phyloP scores from a whole-genome alignment of 257 asterid genomes.

The Haberlea rhodopensis region DNA sequence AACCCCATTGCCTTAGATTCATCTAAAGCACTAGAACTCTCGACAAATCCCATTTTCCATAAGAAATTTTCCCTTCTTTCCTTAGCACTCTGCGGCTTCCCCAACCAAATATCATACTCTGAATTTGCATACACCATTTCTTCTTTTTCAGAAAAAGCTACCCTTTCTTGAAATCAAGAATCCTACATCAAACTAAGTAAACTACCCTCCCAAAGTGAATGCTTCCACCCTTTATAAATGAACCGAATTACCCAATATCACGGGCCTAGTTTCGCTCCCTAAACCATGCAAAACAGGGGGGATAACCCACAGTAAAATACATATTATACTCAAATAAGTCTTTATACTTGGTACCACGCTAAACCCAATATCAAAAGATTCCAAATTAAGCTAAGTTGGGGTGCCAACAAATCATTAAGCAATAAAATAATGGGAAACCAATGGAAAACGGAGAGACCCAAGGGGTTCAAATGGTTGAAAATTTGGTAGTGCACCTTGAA shows the following conservation, averaged over 20 bases:
- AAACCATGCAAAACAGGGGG: constrained; percentile 27
- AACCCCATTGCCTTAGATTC: constrained; percentile 23
- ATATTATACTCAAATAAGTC: constrained; percentile 22
- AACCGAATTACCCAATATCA: constrained; percentile 29
- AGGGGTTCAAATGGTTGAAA: constrained; percentile 16
- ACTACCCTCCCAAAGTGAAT: constrained; percentile 19
- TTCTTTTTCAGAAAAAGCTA: constrained; percentile 18
- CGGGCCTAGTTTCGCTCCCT: constrained; percentile 50
- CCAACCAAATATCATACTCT: constrained; percentile 59
- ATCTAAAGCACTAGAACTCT: constrained; percentile 12
- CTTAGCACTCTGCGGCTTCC: constrained; percentile 58
- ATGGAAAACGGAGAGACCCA: constrained; percentile 28
- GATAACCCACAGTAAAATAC: constrained; percentile 27
- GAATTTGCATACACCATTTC: constrained; percentile 3
- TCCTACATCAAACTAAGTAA: constrained; percentile 35
- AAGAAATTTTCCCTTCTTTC: constrained; percentile 49
- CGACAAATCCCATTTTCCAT: constrained; percentile 46
- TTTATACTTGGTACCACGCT: constrained; percentile 37
- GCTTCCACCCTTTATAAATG: constrained; percentile 25
- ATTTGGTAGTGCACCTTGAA: constrained; percentile 40
- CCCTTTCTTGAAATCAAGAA: constrained; percentile 38
- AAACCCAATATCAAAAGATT: constrained; percentile 28
- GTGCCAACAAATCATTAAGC: constrained; percentile 25
- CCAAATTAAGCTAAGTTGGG: constrained; percentile 22
- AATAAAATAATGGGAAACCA: constrained; percentile 23